phyloP scores from a whole-genome alignment of 805 yeast species.

The Candida insectalens region DNA sequence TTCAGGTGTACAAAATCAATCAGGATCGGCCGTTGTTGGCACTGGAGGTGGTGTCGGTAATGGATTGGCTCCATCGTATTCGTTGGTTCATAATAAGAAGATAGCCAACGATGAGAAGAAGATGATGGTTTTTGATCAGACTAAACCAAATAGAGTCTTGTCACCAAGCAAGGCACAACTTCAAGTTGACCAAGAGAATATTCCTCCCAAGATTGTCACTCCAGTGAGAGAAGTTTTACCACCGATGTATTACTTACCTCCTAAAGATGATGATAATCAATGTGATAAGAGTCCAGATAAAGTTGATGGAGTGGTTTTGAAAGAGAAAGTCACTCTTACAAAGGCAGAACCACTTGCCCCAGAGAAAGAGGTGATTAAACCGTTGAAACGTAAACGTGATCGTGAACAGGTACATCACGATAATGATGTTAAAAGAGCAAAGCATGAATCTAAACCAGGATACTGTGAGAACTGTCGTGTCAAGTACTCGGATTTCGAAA shows the following conservation, averaged over 20 bases:
- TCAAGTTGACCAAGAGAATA: not conserved
- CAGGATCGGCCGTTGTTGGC: constrained; percentile 23
- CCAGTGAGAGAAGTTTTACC: not conserved
- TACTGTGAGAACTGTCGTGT: constrained; percentile 92
- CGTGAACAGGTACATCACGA: no score
- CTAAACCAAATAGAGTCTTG: not conserved
- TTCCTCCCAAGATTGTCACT: not conserved
- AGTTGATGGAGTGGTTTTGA: no score
- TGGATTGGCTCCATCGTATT: constrained; percentile 52
- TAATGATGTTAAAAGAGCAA: constrained; percentile 10
- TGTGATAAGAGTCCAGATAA: no score
- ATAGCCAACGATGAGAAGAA: constrained; percentile 32
- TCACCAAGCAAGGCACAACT: not conserved
- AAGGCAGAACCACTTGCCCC: not conserved
- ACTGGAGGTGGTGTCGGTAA: constrained; percentile 31
- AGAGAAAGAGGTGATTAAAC: no score
- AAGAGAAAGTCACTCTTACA: no score
- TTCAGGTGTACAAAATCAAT: constrained; percentile 39
- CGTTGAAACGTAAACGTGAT: constrained; percentile 5
- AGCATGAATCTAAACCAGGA: constrained; percentile 39
- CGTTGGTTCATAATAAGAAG: constrained; percentile 46
- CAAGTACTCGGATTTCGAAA: constrained; percentile 69
- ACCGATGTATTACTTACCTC: no score
- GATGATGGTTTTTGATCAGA: constrained; percentile 15
- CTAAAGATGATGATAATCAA: no score